Evolutionary conservation across 2,329 filamentous ascomycete genomes (phyloP), one percentile per base, ranked within the genome.

Genomic region (Monosporascus sp.): DNA sequence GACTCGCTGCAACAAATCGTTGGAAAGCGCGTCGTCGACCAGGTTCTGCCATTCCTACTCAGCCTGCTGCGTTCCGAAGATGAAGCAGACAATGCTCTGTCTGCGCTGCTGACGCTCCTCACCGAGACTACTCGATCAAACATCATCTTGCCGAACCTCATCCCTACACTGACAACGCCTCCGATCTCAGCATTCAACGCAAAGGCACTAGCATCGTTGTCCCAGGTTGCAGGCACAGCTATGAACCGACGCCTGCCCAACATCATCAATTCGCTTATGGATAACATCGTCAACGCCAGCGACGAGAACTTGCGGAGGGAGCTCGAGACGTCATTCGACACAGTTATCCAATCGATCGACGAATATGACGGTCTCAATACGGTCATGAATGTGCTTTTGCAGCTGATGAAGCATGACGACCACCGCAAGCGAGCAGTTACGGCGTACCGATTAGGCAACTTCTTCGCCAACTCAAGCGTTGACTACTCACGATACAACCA

Each of bases 401-500:
- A 86, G 52, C 80, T 97, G 53, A 81, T 91, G 62, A 97, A 97
- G 73, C 87, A 97, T 64, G 90, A 97, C 37, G 93, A 99, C 66
- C 91, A 99, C 70, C 83, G 80, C 54, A 89, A 87, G 71, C 85
- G 95, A 60, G 84, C 89, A 34, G 82, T 83, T 50, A 91, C 90
- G 9, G 89, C 89, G 47, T 76, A 80, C 44, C 92, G 96, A 64
- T 76, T 99, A 53, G 85, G 88, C 55, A 89, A 83, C 56, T 99
- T 97, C 81, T 97, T 97, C 68, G 76, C 85, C 0, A 78, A 83
- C 49, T 81, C 89, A 8, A 83, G 88, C 24, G 81, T 96, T 27
- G 94, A 99, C 72, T 97, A 95, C 72, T 96, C 93, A 27, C 82
- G 93, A 49, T 99, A 97, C 76, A 91, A 97, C 70, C 92, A 93